Base-by-base conservation (phyloP, 371 early-diverging fungal genomes). In the Massospora cicadina region DNA sequence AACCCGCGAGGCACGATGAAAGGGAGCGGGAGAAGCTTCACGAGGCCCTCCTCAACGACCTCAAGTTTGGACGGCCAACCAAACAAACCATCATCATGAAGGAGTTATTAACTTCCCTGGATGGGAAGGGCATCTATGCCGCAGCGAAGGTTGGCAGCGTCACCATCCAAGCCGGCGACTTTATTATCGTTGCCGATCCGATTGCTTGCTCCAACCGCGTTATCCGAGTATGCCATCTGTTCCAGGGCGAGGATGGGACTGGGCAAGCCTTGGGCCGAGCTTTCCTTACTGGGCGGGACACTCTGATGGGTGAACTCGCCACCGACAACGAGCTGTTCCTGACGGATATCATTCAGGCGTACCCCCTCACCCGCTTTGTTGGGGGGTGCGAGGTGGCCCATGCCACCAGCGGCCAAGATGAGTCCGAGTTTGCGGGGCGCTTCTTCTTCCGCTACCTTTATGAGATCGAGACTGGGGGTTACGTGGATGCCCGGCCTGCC, bases 271-370 rank as follows among this genome's bases (percentile, higher is more conserved):
- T 79, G 57, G 75, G 75, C 0, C 72, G 75, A 25, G 64, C 71
- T 63, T 69, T 79, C 58, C 68, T 72, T 10, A 77, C 73, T 54
- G 80, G 80, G 2, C 68, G 68, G 33, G 74, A 78, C 33, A 80
- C 81, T 1, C 23, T 81, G 21, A 65, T 79, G 24, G 65, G 69
- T 27, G 79, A 81, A 58, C 69, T 79, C 2, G 75, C 81, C 0
- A 66, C 71, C 0, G 66, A 72, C 17, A 68, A 74, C 56, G 82
- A 81, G 67, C 62, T 79, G 32, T 76, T 77, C 60, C 58, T 80
- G 23, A 58, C 76, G 2, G 79, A 81, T 33, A 63, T 68, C 23
- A 80, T 79, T 63, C 65, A 65, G n/a, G 71, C 74, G n/a, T 73
- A 70, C 55, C 32, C 55, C 29, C 58, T 79, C 24, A 59, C 64